Base-by-base conservation (phyloP, 2,329 filamentous ascomycete genomes). In the Aspergillus brunneoviolaceus region DNA sequence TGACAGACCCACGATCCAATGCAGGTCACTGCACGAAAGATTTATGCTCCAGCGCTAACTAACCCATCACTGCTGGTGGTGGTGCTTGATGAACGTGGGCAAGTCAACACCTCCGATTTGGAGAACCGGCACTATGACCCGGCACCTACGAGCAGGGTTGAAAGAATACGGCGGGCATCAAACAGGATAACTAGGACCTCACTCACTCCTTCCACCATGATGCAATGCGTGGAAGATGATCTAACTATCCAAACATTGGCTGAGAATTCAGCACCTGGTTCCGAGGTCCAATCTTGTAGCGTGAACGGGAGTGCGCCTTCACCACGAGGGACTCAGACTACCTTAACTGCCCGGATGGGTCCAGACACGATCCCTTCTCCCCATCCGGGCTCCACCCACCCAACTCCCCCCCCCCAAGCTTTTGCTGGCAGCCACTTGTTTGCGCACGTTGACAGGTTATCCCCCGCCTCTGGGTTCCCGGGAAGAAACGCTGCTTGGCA, bases 371-470 rank as follows among this genome's bases (percentile, higher is more conserved):
- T 45, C 6, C 39, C 39, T n/a, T 42, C 16, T 42, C 51, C 61
- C 57, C 59, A 7, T 57, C 57, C 52, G 42, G 49, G 39, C 29
- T 59, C 58, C 55, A 60, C 58, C 23, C 25, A 31, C 27, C 55
- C 50, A 39, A 35, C 33, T 35, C 12, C 5, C 33, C 23, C 33
- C 23, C 4, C 31, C 49, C 49, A 62, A 65, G 57, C 59, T 58
- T 64, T 64, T 31, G 27, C 57, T 53, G 19, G 49, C 52, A 67
- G 63, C 67, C 67, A 67, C 61, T 64, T 63, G 61, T 65, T 65
- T 60, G 50, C 51, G 61, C 67, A 69, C 67, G 67, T 68, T 68
- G 63, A 42, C 42, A 25, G 31, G 39, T 55, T 35, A 25, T 47
- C 59, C 59, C 50, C 51, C 60, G 55, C 57, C 55, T 45, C 39